Evolutionary conservation across 2,329 filamentous ascomycete species (phyloP).

Genomic region (Xylaria polymorpha): DNA sequence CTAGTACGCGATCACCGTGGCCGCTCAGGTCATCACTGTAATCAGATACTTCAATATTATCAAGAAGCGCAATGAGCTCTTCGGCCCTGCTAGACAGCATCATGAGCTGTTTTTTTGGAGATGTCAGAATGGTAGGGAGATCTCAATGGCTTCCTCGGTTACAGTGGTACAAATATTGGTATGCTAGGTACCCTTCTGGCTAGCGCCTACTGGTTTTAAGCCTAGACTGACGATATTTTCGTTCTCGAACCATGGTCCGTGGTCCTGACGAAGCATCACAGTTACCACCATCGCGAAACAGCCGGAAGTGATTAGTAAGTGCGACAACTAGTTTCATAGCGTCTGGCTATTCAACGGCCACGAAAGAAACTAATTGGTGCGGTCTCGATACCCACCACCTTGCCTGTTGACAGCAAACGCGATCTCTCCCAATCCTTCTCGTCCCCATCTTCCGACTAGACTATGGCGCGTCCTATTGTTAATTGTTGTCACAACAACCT

Average conservation of each 20-base stretch:
- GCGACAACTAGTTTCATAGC: background rate
- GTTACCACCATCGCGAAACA: background rate
- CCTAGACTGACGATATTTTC: background rate
- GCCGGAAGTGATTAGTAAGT: background rate
- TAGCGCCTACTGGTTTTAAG: constrained; percentile 14
- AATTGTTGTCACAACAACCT: background rate
- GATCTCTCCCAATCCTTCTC: background rate
- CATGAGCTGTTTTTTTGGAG: background rate
- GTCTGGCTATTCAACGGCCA: background rate
- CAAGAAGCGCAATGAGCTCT: constrained; percentile 21
- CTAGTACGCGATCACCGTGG: constrained; percentile 10
- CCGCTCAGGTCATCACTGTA: constrained; percentile 3
- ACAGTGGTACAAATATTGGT: background rate
- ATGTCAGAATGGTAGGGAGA: background rate
- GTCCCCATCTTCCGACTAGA: background rate
- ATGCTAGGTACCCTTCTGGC: constrained; percentile 10
- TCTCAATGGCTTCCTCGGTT: constrained; percentile 4
- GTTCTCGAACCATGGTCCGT: background rate
- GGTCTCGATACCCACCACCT: background rate
- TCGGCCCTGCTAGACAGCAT: constrained; percentile 21
- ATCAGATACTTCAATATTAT: constrained; percentile 8
- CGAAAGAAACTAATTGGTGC: background rate
- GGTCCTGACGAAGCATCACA: background rate
- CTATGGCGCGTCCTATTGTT: background rate
- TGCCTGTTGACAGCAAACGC: background rate